Evolutionary conservation across 176 grass and related monocot genomes (phyloP).

Genomic region (Canna indica): DNA sequence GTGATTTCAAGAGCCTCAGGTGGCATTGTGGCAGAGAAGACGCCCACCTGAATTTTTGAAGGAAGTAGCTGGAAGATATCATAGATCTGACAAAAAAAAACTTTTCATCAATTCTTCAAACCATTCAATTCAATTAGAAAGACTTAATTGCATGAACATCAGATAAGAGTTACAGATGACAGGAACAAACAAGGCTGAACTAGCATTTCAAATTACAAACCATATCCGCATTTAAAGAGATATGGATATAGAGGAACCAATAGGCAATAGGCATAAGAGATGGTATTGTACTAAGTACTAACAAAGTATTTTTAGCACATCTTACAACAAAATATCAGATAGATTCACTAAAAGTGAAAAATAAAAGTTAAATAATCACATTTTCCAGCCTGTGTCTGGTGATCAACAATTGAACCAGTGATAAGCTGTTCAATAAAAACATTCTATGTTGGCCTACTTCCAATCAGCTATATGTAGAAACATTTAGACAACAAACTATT

Average conservation of each 20-base stretch:
- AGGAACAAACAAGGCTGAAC: not conserved
- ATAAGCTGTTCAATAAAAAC: too few relatives aligned
- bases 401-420: too few relatives aligned
- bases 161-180: not conserved
- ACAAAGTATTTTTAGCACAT: too few relatives aligned
- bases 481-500: too few relatives aligned
- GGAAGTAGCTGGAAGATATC: slow-evolving; percentile 80
- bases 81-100: slow-evolving; percentile 42
- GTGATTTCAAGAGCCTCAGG: slow-evolving; percentile 72
- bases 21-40: slow-evolving; percentile 86
- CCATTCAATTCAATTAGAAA: not conserved
- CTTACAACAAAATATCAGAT: too few relatives aligned
- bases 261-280: too few relatives aligned
- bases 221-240: not conserved
- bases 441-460: too few relatives aligned
- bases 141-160: not conserved
- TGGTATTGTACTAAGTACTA: too few relatives aligned
- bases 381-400: too few relatives aligned
- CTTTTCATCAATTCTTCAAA: not conserved
- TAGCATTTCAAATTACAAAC: not conserved
- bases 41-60: slow-evolving; percentile 58
- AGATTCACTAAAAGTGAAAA: too few relatives aligned
- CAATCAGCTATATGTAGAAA: too few relatives aligned
- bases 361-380: too few relatives aligned
- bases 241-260: not conserved